Percentiles rank a stretch among this genome's conserved stretches.
Conservation (phyloP, 1,139 yeast genomes). For the Suhomyces taliae region DNA sequence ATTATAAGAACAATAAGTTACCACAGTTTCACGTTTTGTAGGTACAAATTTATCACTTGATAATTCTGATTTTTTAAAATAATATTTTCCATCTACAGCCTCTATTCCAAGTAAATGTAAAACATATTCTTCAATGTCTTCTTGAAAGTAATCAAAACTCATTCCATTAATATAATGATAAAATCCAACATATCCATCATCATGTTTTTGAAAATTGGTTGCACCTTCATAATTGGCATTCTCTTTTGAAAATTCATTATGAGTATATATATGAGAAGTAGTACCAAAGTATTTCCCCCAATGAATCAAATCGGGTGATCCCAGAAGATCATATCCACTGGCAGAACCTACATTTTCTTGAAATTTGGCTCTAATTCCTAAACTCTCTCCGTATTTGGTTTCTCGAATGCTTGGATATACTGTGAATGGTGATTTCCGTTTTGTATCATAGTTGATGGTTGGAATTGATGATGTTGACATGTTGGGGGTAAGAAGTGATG, state of each 20-base stretch:
- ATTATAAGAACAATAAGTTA: slow-evolving; percentile 52
- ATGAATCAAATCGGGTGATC: slow-evolving; percentile 44
- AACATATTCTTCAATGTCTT: slow-evolving; percentile 33
- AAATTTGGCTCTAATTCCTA: slow-evolving; percentile 24
- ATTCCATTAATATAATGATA: slow-evolving; percentile 44
- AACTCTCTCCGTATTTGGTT: slow-evolving; percentile 28
- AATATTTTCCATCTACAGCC: slow-evolving; percentile 18
- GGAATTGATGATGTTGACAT: slow-evolving; percentile 6
- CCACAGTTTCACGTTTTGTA: slow-evolving; percentile 36
- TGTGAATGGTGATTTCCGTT: slow-evolving; percentile 5
- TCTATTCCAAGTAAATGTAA: slow-evolving; percentile 30
- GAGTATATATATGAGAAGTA: slow-evolving; percentile 28
- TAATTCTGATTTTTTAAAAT: slow-evolving; percentile 12
- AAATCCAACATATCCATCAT: slow-evolving; percentile 44
- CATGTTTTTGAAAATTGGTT: slow-evolving; percentile 19
- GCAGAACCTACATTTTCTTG: slow-evolving; percentile 19
- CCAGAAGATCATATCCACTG: slow-evolving; percentile 15
- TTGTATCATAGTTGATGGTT: slow-evolving; percentile 8
- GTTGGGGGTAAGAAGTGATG: slow-evolving; percentile 7
- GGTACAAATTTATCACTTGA: slow-evolving; percentile 6
- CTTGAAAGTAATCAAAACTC: slow-evolving; percentile 20
- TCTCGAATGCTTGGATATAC: slow-evolving; percentile 23
- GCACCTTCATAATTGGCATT: slow-evolving; percentile 7
- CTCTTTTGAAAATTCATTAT: slow-evolving; percentile 28
- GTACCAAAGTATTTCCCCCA: slow-evolving; percentile 40